Evolutionary conservation across 805 yeast species (phyloP).

Genomic region (Candida hungchunana): DNA sequence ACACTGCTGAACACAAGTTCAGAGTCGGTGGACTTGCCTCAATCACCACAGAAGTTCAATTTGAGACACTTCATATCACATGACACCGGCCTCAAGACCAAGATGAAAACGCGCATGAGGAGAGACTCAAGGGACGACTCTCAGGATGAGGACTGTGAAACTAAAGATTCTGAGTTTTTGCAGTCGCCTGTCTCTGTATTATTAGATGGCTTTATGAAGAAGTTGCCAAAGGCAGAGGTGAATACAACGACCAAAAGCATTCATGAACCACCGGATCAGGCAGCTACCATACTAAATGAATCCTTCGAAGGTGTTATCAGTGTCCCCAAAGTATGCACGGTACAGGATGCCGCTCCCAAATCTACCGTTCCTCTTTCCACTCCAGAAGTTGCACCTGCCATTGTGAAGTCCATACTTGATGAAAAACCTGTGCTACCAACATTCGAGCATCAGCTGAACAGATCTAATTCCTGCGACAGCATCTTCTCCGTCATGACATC

Average conservation of each 20-base stretch:
- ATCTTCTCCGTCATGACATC: constrained; percentile 24
- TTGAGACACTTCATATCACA: constrained; percentile 26
- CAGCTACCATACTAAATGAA: no score
- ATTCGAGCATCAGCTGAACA: constrained; percentile 24
- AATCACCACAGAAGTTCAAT: constrained; percentile 7
- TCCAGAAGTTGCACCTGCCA: neutral
- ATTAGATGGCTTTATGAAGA: constrained; percentile 3
- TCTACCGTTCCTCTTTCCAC: no score
- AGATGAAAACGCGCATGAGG: constrained; percentile 9
- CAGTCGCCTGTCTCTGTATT: constrained; percentile 9
- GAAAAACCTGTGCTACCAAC: constrained; percentile 10
- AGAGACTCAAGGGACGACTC: constrained; percentile 9
- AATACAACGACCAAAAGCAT: no score
- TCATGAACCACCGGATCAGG: no score
- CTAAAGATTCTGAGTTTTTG: constrained; percentile 16
- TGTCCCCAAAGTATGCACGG: no score
- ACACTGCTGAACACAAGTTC: constrained; percentile 8
- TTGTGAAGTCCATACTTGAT: neutral
- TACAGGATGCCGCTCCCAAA: no score
- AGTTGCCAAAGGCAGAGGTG: no score
- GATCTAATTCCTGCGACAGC: constrained; percentile 29
- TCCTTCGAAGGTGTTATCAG: no score
- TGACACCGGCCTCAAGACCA: constrained; percentile 25
- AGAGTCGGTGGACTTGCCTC: neutral
- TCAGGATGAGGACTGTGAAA: no score